A percentile compares a stretch with the other conserved stretches of the same genome.
phyloP scores from a whole-genome alignment of 805 yeast species.

The Candida berthetii region DNA sequence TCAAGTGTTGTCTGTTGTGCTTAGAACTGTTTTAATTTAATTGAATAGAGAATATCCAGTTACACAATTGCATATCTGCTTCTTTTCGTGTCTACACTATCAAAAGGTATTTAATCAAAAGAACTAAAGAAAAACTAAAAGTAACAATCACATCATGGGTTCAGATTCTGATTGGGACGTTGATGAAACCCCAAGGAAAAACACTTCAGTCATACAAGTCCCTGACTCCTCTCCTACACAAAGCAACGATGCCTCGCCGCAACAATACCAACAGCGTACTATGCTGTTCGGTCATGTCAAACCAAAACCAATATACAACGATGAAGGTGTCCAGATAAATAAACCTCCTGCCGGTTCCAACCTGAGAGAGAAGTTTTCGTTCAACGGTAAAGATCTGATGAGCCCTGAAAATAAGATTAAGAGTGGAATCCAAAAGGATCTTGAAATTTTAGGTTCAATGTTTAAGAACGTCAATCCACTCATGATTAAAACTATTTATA shows the following conservation, averaged over 20 bases:
- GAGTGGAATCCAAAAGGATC: constrained; percentile 10
- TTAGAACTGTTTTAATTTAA: no score
- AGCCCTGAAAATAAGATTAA: constrained; percentile 4
- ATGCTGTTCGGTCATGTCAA: constrained; percentile 9
- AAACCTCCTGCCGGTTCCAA: constrained; percentile 6
- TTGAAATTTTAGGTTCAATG: constrained; percentile 18
- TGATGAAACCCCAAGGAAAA: constrained; percentile 1
- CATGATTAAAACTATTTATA: constrained; percentile 31
- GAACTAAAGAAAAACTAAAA: no score
- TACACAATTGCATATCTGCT: no score
- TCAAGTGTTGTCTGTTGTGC: no score
- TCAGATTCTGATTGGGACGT: background rate
- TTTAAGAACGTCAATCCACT: constrained; percentile 27
- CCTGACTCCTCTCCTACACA: constrained; percentile 42
- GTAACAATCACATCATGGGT: background rate
- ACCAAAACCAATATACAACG: constrained; percentile 3
- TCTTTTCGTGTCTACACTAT: no score
- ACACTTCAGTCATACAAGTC: constrained; percentile 34
- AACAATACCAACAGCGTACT: constrained; percentile 14
- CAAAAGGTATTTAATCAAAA: no score
- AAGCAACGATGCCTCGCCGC: constrained; percentile 4
- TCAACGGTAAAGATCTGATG: constrained; percentile 21
- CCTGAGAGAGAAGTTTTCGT: constrained; percentile 37
- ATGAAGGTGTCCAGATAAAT: constrained; percentile 1
- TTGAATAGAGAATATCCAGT: no score